phyloP scores from a whole-genome alignment of 1,284 basidiomycete genomes.

The Moesziomyces parantarcticus region DNA sequence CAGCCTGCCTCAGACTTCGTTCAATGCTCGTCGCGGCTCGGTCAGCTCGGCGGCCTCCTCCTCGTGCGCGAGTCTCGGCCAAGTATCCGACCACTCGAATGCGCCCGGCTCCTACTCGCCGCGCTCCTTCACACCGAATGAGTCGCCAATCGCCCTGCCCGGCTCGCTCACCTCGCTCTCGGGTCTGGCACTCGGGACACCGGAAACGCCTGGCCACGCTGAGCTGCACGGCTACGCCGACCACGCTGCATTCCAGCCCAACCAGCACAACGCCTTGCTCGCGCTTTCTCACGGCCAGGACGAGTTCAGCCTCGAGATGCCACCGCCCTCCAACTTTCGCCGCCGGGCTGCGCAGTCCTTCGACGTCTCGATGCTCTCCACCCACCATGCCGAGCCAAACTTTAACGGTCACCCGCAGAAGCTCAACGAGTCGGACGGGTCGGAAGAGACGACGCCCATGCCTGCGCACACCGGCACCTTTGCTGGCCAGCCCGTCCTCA shows the following conservation, averaged over 20 bases:
- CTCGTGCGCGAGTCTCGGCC: conserved; percentile 34
- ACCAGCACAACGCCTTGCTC: conserved; percentile 46
- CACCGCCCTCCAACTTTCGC: conserved; percentile 30
- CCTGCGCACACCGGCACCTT: conserved; percentile 46
- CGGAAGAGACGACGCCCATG: conserved; percentile 54
- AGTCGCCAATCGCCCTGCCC: conserved; percentile 43
- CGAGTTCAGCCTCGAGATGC: conserved; percentile 36
- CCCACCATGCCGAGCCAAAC: conserved; percentile 14
- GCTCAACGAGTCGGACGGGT: conserved; percentile 44
- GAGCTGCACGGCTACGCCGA: conserved; percentile 22
- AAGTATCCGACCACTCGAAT: conserved; percentile 27
- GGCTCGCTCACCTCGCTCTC: conserved; percentile 43
- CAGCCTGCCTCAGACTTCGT: conserved; percentile 16
- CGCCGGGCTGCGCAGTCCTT: conserved; percentile 45
- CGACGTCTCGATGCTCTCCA: conserved; percentile 40
- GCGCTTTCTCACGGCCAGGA: conserved; percentile 42
- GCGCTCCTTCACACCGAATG: conserved; percentile 39
- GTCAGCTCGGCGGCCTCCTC: conserved; percentile 43
- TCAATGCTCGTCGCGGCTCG: conserved; percentile 31
- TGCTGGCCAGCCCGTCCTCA: conserved; percentile 32
- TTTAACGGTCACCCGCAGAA: conserved; percentile 8
- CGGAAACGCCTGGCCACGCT: conserved; percentile 19
- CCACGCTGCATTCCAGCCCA: conserved; percentile 27
- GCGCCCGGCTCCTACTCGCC: conserved; percentile 36
- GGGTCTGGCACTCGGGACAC: conserved; percentile 42